Evolutionary conservation across 768 basidiomycete species (phyloP).

Genomic region (Boletus sp.): DNA sequence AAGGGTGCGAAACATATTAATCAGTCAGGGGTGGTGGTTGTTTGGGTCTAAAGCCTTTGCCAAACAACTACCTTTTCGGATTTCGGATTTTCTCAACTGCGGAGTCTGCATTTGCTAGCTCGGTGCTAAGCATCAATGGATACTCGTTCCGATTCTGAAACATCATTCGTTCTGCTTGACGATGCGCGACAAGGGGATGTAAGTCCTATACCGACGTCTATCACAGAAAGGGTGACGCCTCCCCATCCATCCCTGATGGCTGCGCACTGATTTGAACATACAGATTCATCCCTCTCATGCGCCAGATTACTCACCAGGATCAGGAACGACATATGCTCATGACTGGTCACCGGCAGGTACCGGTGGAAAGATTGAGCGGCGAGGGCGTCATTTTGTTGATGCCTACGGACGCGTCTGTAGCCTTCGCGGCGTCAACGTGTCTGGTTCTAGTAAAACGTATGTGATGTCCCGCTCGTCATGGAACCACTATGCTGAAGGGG

Average conservation of each 20-base stretch:
- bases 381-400: slow-evolving; percentile 84
- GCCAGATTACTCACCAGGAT: slow-evolving; percentile 46
- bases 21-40: no score
- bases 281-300: slow-evolving; percentile 49
- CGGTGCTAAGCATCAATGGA: slow-evolving; percentile 16
- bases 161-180: slow-evolving; percentile 50
- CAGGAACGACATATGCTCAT: slow-evolving; percentile 57
- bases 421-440: slow-evolving; percentile 83
- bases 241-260: neutral
- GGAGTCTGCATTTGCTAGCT: no score
- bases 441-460: slow-evolving; percentile 81
- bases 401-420: slow-evolving; percentile 74
- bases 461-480: neutral
- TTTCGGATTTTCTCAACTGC: neutral
- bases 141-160: slow-evolving; percentile 37
- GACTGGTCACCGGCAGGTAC: slow-evolving; percentile 65
- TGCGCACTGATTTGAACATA: neutral
- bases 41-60: slow-evolving; percentile 31
- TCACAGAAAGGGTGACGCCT: slow-evolving; percentile 2
- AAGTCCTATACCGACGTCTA: neutral
- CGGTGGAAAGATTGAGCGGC: slow-evolving; percentile 52
- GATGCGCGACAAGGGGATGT: slow-evolving; percentile 2
- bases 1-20: slow-evolving; percentile 9
- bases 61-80: slow-evolving; percentile 23
- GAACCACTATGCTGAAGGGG: slow-evolving; percentile 20